Evolutionary conservation across 202 grass and related monocot genomes (phyloP).

Genomic region (Zizania palustris): DNA sequence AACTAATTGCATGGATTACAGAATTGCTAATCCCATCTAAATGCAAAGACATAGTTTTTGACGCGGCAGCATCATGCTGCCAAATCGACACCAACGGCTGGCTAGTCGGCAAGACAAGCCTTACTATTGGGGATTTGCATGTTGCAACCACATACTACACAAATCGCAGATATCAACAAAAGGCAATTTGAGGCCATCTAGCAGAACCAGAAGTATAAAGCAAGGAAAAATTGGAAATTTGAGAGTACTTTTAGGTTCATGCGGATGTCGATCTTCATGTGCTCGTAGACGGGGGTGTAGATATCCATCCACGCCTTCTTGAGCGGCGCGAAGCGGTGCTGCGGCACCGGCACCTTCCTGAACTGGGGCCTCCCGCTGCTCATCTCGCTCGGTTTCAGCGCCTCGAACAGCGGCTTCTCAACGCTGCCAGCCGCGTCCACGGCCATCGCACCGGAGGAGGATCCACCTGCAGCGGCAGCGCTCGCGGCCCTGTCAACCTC

Average conservation of each 20-base stretch:
- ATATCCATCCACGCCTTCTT: slow-evolving; percentile 91
- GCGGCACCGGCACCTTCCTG: slow-evolving; percentile 68
- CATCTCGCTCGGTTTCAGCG: slow-evolving; percentile 89
- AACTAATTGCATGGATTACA: not conserved
- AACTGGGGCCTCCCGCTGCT: slow-evolving; percentile 70
- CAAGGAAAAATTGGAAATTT: not conserved
- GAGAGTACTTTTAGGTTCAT: slow-evolving; percentile 80
- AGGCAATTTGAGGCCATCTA: not conserved
- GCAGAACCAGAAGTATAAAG: not conserved
- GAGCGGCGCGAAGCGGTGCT: slow-evolving; percentile 65
- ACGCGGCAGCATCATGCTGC: not conserved
- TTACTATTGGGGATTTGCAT: not conserved
- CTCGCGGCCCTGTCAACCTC: slow-evolving; percentile 7
- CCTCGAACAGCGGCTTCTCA: slow-evolving; percentile 52
- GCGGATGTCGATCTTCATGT: slow-evolving; percentile 91
- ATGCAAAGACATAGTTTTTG: not conserved
- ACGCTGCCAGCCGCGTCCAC: slow-evolving; percentile 15
- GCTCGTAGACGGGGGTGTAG: slow-evolving; percentile 77
- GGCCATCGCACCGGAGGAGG: slow-evolving; percentile 35
- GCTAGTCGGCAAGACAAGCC: not conserved
- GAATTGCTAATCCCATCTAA: not conserved
- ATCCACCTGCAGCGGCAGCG: not conserved
- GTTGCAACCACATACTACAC: not conserved
- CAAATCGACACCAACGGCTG: not conserved
- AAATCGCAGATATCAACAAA: not conserved